Evolutionary conservation across 2,329 filamentous ascomycete species (phyloP), one percentile per base, ranked within the genome.

Genomic region (Beauveria rudraprayagi): DNA sequence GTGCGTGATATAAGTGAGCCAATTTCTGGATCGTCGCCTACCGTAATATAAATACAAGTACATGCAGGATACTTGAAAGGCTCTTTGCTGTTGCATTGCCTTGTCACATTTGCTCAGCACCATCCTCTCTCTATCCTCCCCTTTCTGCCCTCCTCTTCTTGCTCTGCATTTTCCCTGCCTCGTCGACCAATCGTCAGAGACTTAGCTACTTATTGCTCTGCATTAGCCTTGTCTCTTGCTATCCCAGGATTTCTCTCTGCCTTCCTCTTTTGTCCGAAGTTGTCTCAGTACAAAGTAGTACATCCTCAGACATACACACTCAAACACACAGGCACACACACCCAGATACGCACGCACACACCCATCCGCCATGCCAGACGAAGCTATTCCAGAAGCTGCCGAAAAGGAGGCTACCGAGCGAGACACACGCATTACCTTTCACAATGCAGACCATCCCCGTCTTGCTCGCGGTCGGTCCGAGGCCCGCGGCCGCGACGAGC

Each of bases 381-480:
- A 68, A 22, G 26, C 62, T 14, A 16, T 66, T 24, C 62, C 61
- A 19, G 66, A 67, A 7, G 56, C 62, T 17, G 60, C 64, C 34
- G 67, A 67, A 22, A 65, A 67, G 48, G 66, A 68, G 40, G 60
- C 64, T n/a, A 55, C 40, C 30, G 65, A 68, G 28, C 60, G 63
- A 46, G 67, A 68, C 62, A 62, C 64, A 17, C 66, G 66, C 60
- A 68, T 68, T 60, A 67, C 65, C n/a, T 68, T 68, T 24, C 50
- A 68, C 48, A 62, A 67, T 58, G 66, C 63, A 2, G 60, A 64
- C 19, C 66, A 68, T 41, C 66, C 65, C 14, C 62, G 61, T 17
- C 52, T 55, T 44, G 62, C 60, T 3, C 64, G 67, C 37, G 65
- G 63, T 54, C 62, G 64, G 28, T 50, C 61, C 41, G n/a, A 58